phyloP scores from a whole-genome alignment of 257 asterid genomes.

The Rauvolfia tetraphylla region DNA sequence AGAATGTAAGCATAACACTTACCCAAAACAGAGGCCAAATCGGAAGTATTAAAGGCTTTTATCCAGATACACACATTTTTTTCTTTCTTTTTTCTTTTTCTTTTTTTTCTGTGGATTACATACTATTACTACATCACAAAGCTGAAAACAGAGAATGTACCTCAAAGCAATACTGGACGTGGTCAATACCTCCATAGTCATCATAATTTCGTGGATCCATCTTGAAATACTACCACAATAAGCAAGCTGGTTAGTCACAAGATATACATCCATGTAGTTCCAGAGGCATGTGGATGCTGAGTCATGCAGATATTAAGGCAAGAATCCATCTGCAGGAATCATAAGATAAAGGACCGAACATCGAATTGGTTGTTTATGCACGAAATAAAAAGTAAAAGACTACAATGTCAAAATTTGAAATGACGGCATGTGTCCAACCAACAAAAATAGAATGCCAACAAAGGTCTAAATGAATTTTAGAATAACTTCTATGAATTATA shows the following conservation, averaged over 20 bases:
- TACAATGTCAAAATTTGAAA: background rate
- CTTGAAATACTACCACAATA: conserved; percentile 72
- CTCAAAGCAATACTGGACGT: conserved; percentile 88
- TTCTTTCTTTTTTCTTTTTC: background rate
- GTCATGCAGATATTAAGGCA: background rate
- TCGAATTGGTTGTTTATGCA: background rate
- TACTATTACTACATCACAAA: conserved; percentile 11
- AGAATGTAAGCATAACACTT: background rate
- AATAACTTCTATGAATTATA: background rate
- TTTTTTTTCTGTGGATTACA: background rate
- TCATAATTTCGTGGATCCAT: conserved; percentile 75
- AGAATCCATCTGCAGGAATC: background rate
- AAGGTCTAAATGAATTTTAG: background rate
- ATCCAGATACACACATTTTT: background rate
- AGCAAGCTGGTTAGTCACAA: conserved; percentile 11
- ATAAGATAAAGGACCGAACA: background rate
- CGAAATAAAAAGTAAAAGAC: background rate
- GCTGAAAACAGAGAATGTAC: conserved; percentile 34
- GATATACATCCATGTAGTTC: conserved; percentile 3
- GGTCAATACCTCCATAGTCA: conserved; percentile 74
- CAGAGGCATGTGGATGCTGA: background rate
- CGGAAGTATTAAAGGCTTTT: background rate
- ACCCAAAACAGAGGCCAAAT: background rate
- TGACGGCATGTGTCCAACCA: background rate
- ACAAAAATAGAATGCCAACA: background rate